These are phyloP conservation scores for Globisporangium spinosum DNA, from an alignment of 352 stramenopile genomes.

Conservation along the genomic window DNA sequence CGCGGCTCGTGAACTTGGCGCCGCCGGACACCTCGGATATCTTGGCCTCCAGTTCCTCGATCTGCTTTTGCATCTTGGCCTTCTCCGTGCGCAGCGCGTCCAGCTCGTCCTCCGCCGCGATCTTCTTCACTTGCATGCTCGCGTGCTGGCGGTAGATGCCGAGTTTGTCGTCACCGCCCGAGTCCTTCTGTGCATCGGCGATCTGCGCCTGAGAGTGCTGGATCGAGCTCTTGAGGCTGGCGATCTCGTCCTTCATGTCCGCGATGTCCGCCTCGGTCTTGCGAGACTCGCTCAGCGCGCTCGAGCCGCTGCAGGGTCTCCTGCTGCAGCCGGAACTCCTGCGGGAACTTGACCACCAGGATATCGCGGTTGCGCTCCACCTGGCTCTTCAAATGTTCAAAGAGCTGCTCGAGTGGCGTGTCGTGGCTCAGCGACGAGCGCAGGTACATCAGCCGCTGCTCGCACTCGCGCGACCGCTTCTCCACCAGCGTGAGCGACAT, in stretches of 20 bases:
- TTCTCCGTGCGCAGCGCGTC: conserved; percentile 66
- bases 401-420: conserved; percentile 81
- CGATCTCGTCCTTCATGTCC: conserved; percentile 83
- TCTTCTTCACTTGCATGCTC: conserved; percentile 84
- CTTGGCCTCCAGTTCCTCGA: conserved; percentile 72
- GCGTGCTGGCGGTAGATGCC: conserved; percentile 90
- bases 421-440: conserved; percentile 69
- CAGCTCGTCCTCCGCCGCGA: conserved; percentile 84
- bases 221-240: conserved; percentile 55
- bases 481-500: conserved; percentile 82
- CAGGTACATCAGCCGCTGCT: conserved; percentile 70
- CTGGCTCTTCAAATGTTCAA: conserved; percentile 79
- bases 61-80: conserved; percentile 49
- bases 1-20: conserved; percentile 79
- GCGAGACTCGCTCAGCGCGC: conserved; percentile 60
- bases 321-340: conserved; percentile 71
- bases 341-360: conserved; percentile 63
- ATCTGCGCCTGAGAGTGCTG: conserved; percentile 68
- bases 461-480: conserved; percentile 66
- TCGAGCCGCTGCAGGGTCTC: conserved; percentile 80
- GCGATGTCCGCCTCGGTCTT: conserved; percentile 86
- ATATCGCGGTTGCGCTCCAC: conserved; percentile 76
- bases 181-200: conserved; percentile 57
- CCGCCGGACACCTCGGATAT: conserved; percentile 54
- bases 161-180: conserved; percentile 87